These are phyloP conservation scores for Neolentinus lepideus DNA, from an alignment of 1,284 basidiomycete species.

Conservation along the genomic window DNA sequence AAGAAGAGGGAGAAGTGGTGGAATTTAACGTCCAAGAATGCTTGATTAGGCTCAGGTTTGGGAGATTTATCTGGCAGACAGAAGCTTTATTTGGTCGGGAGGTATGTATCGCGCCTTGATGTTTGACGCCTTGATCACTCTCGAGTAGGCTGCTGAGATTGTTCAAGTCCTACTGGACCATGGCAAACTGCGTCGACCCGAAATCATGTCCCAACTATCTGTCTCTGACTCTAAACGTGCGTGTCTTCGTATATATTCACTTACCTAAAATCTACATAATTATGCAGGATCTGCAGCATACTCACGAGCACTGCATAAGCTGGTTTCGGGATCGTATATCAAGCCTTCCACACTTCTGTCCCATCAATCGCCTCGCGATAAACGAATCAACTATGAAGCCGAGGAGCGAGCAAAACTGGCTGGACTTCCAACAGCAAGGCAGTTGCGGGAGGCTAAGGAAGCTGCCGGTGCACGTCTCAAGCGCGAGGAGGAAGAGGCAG, in stretches of 20 bases:
- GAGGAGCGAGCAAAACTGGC: constrained; percentile 68
- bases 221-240: constrained; percentile 53
- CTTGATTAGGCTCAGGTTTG: constrained; percentile 71
- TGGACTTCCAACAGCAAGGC: constrained; percentile 71
- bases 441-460: constrained; percentile 63
- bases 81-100: constrained; percentile 61
- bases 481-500: constrained; percentile 65
- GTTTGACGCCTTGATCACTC: neutral
- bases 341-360: constrained; percentile 68
- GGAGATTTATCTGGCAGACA: constrained; percentile 70
- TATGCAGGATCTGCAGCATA: constrained; percentile 42
- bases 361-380: constrained; percentile 70
- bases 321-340: constrained; percentile 59
- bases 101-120: constrained; percentile 35
- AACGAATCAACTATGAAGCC: constrained; percentile 63
- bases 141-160: constrained; percentile 60
- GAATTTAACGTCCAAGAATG: constrained; percentile 80
- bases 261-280: neutral
- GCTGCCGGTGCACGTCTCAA: constrained; percentile 52
- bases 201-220: constrained; percentile 55
- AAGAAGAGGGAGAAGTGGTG: constrained; percentile 71
- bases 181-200: constrained; percentile 77
- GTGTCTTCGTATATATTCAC: too few relatives aligned
- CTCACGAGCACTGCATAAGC: constrained; percentile 51
- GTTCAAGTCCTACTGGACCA: constrained; percentile 75